Percentiles rank a stretch among this genome's conserved stretches.
Evolutionary conservation across 805 yeast species (phyloP).

Genomic region (Monosporozyma aquatica): DNA sequence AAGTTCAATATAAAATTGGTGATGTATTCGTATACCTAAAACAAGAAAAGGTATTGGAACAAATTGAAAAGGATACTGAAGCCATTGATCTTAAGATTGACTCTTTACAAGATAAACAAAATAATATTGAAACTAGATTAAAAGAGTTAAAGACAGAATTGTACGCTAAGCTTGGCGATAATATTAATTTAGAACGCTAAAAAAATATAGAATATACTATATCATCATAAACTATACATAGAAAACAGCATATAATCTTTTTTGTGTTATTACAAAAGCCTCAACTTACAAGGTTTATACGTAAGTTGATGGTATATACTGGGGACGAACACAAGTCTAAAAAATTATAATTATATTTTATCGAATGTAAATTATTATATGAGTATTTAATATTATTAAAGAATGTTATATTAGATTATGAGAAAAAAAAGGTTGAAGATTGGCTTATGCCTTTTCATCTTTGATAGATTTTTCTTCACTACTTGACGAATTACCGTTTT

Average conservation of each 20-base stretch:
- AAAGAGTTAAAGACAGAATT: constrained; percentile 56
- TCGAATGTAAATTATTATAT: too few species aligned
- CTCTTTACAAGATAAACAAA: constrained; percentile 38
- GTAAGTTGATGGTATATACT: too few species aligned
- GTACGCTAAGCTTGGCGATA: constrained; percentile 82
- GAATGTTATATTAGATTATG: too few species aligned
- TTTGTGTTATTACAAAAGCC: too few species aligned
- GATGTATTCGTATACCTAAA: constrained; percentile 62
- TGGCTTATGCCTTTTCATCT: not conserved
- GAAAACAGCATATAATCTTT: too few species aligned
- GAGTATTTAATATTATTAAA: not conserved
- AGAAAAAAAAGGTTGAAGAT: too few species aligned
- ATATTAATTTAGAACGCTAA: constrained; percentile 72
- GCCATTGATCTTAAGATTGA: constrained; percentile 42
- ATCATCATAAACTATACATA: too few species aligned
- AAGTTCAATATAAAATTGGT: constrained; percentile 70
- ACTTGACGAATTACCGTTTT: not conserved
- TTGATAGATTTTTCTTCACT: constrained; percentile 3
- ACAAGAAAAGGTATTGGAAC: constrained; percentile 56
- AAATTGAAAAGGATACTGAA: constrained; percentile 56
- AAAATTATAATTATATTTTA: too few species aligned
- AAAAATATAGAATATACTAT: not conserved
- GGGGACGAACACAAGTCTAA: too few species aligned
- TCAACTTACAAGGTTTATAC: too few species aligned
- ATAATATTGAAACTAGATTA: constrained; percentile 45